phyloP scores from a whole-genome alignment of 495 filamentous ascomycete genomes.

The Hypomontagnella submonticulosa region DNA sequence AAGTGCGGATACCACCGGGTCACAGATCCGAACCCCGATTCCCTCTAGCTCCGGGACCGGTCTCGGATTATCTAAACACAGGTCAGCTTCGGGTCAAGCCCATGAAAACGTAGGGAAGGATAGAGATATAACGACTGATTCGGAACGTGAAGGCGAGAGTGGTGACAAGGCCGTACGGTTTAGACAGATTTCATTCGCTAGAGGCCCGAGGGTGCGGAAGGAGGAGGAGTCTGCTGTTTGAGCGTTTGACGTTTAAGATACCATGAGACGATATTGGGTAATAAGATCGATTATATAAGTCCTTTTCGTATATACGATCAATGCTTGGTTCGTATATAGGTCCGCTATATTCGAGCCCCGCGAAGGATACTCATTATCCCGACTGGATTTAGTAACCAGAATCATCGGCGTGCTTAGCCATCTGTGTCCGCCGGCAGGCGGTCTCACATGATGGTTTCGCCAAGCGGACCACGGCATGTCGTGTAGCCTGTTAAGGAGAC shows the following conservation, averaged over 20 bases:
- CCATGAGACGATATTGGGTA: neutral
- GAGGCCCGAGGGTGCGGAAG: conserved; percentile 30
- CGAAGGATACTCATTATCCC: too few relatives aligned
- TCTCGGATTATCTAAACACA: conserved; percentile 19
- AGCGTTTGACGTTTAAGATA: conserved; percentile 10
- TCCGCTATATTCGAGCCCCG: neutral
- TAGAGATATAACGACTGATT: conserved; percentile 31
- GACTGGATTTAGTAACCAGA: too few relatives aligned
- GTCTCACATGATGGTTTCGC: too few relatives aligned
- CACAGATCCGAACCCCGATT: conserved; percentile 19
- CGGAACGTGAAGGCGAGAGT: conserved; percentile 30
- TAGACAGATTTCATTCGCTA: conserved; percentile 43
- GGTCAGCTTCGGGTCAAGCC: conserved; percentile 15
- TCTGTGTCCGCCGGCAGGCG: too few relatives aligned
- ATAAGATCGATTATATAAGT: conserved; percentile 1
- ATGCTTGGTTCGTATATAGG: neutral
- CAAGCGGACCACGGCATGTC: too few relatives aligned
- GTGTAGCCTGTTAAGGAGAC: too few relatives aligned
- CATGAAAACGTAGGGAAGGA: conserved; percentile 16
- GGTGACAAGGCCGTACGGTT: conserved; percentile 31
- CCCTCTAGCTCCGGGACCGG: conserved; percentile 6
- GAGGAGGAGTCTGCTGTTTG: conserved; percentile 33
- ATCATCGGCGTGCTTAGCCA: too few relatives aligned
- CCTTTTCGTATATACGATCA: neutral
- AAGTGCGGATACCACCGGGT: conserved; percentile 11